A percentile compares a stretch with the other conserved stretches of the same genome.
Evolutionary conservation across 208 protist species (phyloP).

Genomic region (Leptomonas pyrrhocoris): DNA sequence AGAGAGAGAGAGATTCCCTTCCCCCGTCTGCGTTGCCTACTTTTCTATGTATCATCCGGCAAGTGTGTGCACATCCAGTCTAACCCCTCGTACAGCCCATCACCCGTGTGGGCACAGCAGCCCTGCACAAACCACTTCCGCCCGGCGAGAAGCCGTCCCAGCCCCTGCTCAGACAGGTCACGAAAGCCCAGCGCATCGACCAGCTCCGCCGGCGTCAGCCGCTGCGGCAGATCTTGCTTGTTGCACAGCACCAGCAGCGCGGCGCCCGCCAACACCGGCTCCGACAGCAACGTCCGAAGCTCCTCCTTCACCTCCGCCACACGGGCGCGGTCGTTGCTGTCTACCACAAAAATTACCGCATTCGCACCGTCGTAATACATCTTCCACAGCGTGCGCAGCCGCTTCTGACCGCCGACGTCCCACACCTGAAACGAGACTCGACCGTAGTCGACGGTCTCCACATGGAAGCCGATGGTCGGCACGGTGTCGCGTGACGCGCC

Average conservation of each 20-base stretch:
- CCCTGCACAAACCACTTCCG: slow-evolving; percentile 95
- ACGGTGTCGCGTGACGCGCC: slow-evolving; percentile 96
- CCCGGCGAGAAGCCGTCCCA: slow-evolving; percentile 41
- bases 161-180: slow-evolving; percentile 29
- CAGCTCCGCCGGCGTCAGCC: slow-evolving; percentile 60
- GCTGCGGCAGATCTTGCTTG: slow-evolving; percentile 93
- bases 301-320: slow-evolving; percentile 82
- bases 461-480: slow-evolving; percentile 98
- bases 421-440: slow-evolving; percentile 98
- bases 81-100: slow-evolving; percentile 97
- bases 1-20: no score
- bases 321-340: slow-evolving; percentile 91
- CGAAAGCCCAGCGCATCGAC: slow-evolving; percentile 63
- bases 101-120: slow-evolving; percentile 95
- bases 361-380: slow-evolving; percentile 97
- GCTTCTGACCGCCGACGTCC: slow-evolving; percentile 98
- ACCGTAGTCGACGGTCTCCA: slow-evolving; percentile 98
- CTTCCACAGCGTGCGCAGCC: slow-evolving; percentile 94
- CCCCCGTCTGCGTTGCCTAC: neutral
- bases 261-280: slow-evolving; percentile 85
- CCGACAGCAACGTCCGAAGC: slow-evolving; percentile 70
- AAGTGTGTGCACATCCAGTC: slow-evolving; percentile 94
- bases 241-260: slow-evolving; percentile 95
- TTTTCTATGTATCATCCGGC: slow-evolving; percentile 29
- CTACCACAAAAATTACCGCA: slow-evolving; percentile 94